phyloP scores from a whole-genome alignment of 2,329 filamentous ascomycete genomes.

The Penicillium sp. region DNA sequence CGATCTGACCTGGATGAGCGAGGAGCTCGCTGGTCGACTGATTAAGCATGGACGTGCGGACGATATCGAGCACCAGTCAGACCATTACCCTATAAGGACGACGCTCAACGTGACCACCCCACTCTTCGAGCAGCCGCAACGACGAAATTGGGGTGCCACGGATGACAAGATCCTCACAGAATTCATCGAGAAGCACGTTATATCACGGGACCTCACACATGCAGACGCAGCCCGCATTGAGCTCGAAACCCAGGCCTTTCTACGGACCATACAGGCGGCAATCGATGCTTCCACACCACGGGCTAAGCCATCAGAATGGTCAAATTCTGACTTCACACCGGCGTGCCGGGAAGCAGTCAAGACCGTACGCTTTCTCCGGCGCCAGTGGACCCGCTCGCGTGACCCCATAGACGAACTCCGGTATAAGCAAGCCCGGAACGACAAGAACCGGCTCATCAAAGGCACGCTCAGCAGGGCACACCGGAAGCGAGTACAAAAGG shows the following conservation, averaged over 20 bases:
- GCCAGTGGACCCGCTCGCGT: background rate
- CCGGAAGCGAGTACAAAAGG: background rate
- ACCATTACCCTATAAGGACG: too few relatives aligned
- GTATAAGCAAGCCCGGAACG: background rate
- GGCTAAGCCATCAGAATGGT: background rate
- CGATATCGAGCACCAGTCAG: too few relatives aligned
- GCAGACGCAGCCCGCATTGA: background rate
- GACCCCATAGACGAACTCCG: background rate
- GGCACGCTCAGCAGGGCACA: background rate
- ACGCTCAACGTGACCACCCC: too few relatives aligned
- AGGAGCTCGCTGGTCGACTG: too few relatives aligned
- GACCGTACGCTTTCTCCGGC: accelerated
- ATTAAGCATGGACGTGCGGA: too few relatives aligned
- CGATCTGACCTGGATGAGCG: too few relatives aligned
- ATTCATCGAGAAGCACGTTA: too few relatives aligned
- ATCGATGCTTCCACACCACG: background rate
- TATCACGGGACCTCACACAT: too few relatives aligned
- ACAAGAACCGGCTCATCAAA: background rate
- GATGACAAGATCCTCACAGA: too few relatives aligned
- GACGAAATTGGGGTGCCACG: too few relatives aligned
- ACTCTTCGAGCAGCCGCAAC: too few relatives aligned
- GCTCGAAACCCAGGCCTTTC: background rate
- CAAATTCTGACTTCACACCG: background rate
- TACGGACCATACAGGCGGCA: background rate
- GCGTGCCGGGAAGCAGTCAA: background rate